Percentiles rank a stretch among this genome's conserved stretches.
These are phyloP conservation scores for Torulaspora microellipsoides DNA, from an alignment of 805 yeast genomes.

Conservation along the genomic window DNA sequence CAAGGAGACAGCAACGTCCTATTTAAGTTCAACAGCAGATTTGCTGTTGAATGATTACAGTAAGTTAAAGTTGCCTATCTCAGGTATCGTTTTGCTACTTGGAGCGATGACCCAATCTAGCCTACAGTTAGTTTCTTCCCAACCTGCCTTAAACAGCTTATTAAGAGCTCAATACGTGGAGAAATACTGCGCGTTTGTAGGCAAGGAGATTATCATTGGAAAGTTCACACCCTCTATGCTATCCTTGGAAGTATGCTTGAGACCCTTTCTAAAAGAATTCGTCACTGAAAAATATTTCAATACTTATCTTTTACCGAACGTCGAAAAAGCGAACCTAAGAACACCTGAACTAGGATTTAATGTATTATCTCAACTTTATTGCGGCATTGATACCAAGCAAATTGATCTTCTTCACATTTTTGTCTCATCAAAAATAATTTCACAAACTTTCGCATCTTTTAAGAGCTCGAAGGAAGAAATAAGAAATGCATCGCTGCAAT, in stretches of 20 bases:
- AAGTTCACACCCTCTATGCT: conserved; percentile 41
- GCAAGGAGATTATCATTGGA: conserved; percentile 42
- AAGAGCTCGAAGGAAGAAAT: conserved; percentile 70
- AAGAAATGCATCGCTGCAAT: conserved; percentile 45
- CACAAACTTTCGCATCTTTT: conserved; percentile 50
- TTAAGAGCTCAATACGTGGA: conserved; percentile 20
- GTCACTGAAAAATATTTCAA: conserved; percentile 39
- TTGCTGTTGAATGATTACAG: conserved; percentile 11
- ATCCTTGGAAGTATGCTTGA: conserved; percentile 42
- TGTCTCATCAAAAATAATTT: conserved; percentile 44
- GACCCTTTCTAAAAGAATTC: conserved; percentile 42
- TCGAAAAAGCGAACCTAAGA: conserved; percentile 72
- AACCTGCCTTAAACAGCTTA: conserved; percentile 20
- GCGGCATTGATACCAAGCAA: conserved; percentile 25
- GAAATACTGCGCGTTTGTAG: conserved; percentile 28
- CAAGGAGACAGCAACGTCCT: conserved; percentile 10
- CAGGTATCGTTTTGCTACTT: conserved; percentile 35
- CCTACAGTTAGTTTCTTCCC: conserved; percentile 20
- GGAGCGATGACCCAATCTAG: conserved; percentile 36
- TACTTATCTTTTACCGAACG: conserved; percentile 46
- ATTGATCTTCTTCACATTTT: conserved; percentile 43
- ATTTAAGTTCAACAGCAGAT: conserved; percentile 9
- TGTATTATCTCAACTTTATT: conserved; percentile 46
- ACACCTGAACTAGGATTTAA: conserved; percentile 69
- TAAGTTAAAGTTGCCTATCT: conserved; percentile 30